Evolutionary conservation across 495 filamentous ascomycete genomes (phyloP).

Genomic region (Pyrenopolyporus hunteri): DNA sequence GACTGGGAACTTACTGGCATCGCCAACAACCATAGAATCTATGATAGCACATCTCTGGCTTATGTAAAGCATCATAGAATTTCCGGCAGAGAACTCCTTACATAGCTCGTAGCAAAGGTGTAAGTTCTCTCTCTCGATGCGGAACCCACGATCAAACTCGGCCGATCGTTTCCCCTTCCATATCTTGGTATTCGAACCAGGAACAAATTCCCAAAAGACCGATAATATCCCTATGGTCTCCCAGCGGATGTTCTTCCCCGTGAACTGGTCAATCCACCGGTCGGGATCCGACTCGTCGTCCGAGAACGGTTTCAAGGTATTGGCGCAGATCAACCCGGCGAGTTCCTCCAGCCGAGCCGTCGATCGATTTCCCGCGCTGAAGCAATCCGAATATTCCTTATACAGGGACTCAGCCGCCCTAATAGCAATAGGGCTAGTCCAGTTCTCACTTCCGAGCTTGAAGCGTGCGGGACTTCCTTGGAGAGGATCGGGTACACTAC

Average conservation of each 20-base stretch:
- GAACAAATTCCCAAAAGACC: constrained; percentile 47
- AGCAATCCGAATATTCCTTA: constrained; percentile 30
- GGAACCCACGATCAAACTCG: constrained; percentile 32
- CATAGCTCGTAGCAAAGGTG: constrained; percentile 54
- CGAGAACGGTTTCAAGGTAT: constrained; percentile 31
- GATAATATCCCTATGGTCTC: constrained; percentile 63
- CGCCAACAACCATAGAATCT: constrained; percentile 56
- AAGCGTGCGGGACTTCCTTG: constrained; percentile 42
- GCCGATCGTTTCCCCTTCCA: constrained; percentile 18
- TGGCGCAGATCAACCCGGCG: constrained; percentile 33
- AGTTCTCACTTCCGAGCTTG: constrained; percentile 26
- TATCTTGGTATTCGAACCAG: not conserved
- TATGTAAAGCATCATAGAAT: constrained; percentile 55
- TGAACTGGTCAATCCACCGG: constrained; percentile 48
- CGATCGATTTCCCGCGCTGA: constrained; percentile 4
- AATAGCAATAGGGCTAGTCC: constrained; percentile 27
- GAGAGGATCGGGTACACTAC: constrained; percentile 48
- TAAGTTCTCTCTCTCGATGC: constrained; percentile 50
- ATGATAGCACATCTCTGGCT: constrained; percentile 54
- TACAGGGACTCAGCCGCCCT: constrained; percentile 21
- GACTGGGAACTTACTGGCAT: constrained; percentile 52
- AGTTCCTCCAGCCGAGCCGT: constrained; percentile 29
- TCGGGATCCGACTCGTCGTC: constrained; percentile 47
- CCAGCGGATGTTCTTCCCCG: constrained; percentile 62
- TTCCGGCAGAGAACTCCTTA: constrained; percentile 54